These are phyloP conservation scores for Neofusicoccum sp. DNA, from an alignment of 2,329 filamentous ascomycete genomes.

Conservation along the genomic window DNA sequence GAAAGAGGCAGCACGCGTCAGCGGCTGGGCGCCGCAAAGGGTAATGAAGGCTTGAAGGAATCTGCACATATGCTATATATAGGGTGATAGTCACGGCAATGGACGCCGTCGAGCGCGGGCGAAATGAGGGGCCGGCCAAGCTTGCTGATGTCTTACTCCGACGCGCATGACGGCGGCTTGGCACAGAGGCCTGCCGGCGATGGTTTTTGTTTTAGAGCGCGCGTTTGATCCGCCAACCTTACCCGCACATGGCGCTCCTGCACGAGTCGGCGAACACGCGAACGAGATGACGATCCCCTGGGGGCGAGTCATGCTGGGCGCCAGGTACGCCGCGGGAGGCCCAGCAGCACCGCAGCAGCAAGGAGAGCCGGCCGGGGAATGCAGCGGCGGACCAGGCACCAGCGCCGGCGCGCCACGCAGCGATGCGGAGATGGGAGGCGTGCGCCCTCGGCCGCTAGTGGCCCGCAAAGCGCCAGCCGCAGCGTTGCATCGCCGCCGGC, in stretches of 20 bases:
- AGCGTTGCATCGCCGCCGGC: slow-evolving; percentile 10
- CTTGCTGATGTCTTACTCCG: not conserved
- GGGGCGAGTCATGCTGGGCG: not conserved
- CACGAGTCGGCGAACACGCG: not conserved
- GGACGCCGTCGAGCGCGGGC: not conserved
- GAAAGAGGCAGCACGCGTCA: not conserved
- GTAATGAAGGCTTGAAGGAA: slow-evolving; percentile 9
- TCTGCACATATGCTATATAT: slow-evolving; percentile 3
- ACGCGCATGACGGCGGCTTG: slow-evolving; percentile 13
- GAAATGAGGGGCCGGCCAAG: slow-evolving; percentile 8
- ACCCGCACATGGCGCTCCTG: slow-evolving; percentile 11
- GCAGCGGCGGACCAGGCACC: not conserved
- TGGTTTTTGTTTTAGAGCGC: slow-evolving; percentile 6
- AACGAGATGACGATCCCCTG: slow-evolving; percentile 10
- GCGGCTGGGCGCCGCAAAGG: not conserved
- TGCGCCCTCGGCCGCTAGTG: not conserved
- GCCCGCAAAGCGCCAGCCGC: not conserved
- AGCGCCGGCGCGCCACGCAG: not conserved
- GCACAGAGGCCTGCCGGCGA: not conserved
- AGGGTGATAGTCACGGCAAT: not conserved
- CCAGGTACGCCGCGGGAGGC: not conserved
- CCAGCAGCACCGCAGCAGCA: not conserved
- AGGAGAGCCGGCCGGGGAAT: slow-evolving; percentile 1
- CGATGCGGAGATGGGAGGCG: slow-evolving; percentile 2
- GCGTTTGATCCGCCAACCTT: slow-evolving; percentile 15